Conservation (phyloP, 2,329 filamentous ascomycete species). For the Uncinocarpus reesii region DNA sequence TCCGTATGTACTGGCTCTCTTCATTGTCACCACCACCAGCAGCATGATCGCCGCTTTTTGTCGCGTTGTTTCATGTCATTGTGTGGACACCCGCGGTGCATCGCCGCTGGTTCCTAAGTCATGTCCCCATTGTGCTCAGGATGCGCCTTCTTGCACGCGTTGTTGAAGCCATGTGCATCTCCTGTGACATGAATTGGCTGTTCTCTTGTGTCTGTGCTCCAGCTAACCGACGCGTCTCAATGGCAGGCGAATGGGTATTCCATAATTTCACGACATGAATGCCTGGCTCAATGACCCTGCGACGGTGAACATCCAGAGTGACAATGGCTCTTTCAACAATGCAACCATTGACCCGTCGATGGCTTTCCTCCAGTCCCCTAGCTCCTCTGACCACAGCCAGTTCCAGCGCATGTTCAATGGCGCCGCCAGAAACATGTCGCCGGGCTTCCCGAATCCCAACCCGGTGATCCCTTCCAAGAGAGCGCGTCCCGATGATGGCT, state of each 20-base stretch:
- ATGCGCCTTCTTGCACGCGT: neutral
- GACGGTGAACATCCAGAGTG: conserved; percentile 34
- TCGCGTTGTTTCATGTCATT: too few relatives aligned
- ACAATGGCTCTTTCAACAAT: conserved; percentile 32
- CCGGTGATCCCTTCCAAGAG: conserved; percentile 84
- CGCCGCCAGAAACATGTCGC: conserved; percentile 70
- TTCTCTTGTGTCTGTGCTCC: neutral
- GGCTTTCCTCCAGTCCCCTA: conserved; percentile 40
- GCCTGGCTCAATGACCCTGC: conserved; percentile 42
- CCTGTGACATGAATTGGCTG: neutral
- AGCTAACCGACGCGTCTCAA: conserved; percentile 10
- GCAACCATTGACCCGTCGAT: conserved; percentile 39
- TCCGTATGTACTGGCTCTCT: neutral
- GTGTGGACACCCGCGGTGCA: too few relatives aligned
- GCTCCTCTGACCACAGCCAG: conserved; percentile 42
- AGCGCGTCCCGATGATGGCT: conserved; percentile 71
- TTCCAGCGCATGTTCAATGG: conserved; percentile 67
- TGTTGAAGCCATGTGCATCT: neutral
- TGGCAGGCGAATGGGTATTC: conserved; percentile 17
- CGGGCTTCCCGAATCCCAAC: conserved; percentile 67
- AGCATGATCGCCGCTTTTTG: too few relatives aligned
- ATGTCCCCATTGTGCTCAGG: neutral
- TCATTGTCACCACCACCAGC: too few relatives aligned
- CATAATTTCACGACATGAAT: conserved; percentile 39
- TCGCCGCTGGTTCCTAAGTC: neutral